phyloP scores from a whole-genome alignment of 2,329 filamentous ascomycete species.

The Aspergillus ustus region DNA sequence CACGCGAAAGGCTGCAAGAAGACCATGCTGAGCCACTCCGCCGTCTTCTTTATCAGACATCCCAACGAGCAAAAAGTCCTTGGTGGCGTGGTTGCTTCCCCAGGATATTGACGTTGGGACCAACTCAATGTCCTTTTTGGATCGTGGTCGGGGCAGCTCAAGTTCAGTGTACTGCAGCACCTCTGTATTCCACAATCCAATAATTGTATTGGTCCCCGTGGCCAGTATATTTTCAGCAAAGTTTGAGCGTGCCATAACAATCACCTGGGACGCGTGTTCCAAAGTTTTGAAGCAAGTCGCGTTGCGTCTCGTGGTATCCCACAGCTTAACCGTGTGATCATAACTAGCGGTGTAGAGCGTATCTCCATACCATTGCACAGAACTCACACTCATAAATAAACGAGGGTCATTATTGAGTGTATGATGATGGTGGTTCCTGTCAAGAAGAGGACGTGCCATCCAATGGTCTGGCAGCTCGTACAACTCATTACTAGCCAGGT shows the following conservation, averaged over 20 bases:
- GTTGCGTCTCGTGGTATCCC: slow-evolving; percentile 47
- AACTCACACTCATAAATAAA: slow-evolving; percentile 62
- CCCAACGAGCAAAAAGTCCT: slow-evolving; percentile 57
- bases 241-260: slow-evolving; percentile 54
- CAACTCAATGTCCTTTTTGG: slow-evolving; percentile 39
- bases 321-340: slow-evolving; percentile 62
- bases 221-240: slow-evolving; percentile 49
- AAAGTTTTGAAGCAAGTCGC: slow-evolving; percentile 43
- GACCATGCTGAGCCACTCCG: slow-evolving; percentile 50
- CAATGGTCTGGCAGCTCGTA: slow-evolving; percentile 61
- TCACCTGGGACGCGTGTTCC: slow-evolving; percentile 53
- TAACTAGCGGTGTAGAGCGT: slow-evolving; percentile 60
- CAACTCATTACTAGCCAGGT: slow-evolving; percentile 47
- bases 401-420: slow-evolving; percentile 55
- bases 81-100: slow-evolving; percentile 46
- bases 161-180: slow-evolving; percentile 32
- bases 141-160: slow-evolving; percentile 28
- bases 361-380: slow-evolving; percentile 56
- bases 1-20: slow-evolving; percentile 60
- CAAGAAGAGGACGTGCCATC: slow-evolving; percentile 45
- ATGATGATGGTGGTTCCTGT: slow-evolving; percentile 45
- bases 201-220: slow-evolving; percentile 50
- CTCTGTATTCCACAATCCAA: slow-evolving; percentile 41
- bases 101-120: slow-evolving; percentile 54
- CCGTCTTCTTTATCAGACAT: slow-evolving; percentile 51